Percentiles rank a stretch among this genome's conserved stretches.
Conservation (phyloP, 306 rosid genomes). For the Dryas alaskensis region DNA sequence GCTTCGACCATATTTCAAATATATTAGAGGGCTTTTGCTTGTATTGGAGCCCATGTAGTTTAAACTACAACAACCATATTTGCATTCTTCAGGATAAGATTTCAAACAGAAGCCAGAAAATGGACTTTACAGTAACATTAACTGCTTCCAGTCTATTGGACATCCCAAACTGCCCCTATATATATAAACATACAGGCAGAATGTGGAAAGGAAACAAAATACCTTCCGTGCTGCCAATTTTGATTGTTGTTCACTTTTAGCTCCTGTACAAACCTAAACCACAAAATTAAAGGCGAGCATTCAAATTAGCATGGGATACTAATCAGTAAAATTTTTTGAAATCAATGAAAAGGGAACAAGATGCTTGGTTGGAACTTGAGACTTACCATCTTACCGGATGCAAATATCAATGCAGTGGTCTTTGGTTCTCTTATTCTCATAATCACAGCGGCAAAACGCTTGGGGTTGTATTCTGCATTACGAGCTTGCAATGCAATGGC, state of each 20-base stretch:
- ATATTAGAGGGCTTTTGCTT: not conserved
- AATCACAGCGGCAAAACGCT: conserved; percentile 98
- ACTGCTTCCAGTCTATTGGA: not conserved
- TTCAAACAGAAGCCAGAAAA: not conserved
- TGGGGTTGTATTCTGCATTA: conserved; percentile 97
- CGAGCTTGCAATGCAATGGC: conserved; percentile 88
- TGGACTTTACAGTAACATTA: not conserved
- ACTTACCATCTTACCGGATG: conserved; percentile 94
- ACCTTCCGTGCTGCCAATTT: conserved; percentile 98
- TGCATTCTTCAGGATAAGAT: not conserved
- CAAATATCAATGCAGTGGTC: conserved; percentile 92
- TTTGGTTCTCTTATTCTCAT: conserved; percentile 99
- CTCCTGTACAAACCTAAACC: conserved; percentile 91
- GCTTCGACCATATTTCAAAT: not conserved
- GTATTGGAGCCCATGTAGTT: not conserved
- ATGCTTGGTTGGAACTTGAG: not conserved
- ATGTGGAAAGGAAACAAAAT: conserved; percentile 10
- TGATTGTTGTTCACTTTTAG: conserved; percentile 88
- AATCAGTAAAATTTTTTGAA: not conserved
- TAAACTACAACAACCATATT: not conserved
- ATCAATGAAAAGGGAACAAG: not conserved
- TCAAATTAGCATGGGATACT: not conserved
- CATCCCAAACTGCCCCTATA: not conserved
- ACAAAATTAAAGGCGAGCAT: conserved; percentile 10
- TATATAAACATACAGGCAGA: too few relatives aligned